phyloP scores from a whole-genome alignment of 352 stramenopile species.

The Globisporangium splendens region DNA sequence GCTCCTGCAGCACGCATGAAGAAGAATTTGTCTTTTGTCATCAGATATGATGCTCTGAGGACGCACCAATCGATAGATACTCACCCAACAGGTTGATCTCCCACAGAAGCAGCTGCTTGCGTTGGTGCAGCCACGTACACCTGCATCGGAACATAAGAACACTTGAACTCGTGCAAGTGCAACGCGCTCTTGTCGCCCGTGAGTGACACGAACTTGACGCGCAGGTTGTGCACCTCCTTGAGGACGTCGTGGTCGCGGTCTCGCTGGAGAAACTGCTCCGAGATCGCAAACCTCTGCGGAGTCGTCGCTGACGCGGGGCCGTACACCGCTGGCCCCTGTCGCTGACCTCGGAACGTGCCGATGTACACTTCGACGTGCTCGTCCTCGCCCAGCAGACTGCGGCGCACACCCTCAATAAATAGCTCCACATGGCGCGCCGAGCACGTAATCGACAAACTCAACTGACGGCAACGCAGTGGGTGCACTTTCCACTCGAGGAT shows the following conservation, averaged over 20 bases:
- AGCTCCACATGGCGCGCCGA: slow-evolving; percentile 75
- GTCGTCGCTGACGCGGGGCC: neutral
- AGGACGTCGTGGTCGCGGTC: slow-evolving; percentile 48
- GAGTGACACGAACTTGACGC: slow-evolving; percentile 74
- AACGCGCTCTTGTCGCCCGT: slow-evolving; percentile 49
- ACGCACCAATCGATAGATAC: too few relatives aligned
- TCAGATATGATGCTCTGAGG: too few relatives aligned
- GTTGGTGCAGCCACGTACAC: slow-evolving; percentile 13
- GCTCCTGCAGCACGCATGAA: neutral
- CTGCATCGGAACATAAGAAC: slow-evolving; percentile 31
- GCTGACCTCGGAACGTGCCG: slow-evolving; percentile 55
- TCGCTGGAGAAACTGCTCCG: slow-evolving; percentile 42
- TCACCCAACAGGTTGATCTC: neutral
- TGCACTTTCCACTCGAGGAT: slow-evolving; percentile 27
- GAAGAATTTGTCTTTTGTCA: too few relatives aligned
- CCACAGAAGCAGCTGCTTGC: slow-evolving; percentile 5
- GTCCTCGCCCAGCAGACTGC: slow-evolving; percentile 54
- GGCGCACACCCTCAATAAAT: slow-evolving; percentile 41
- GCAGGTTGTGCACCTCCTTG: slow-evolving; percentile 40
- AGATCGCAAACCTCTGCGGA: slow-evolving; percentile 36
- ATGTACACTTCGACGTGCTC: slow-evolving; percentile 68
- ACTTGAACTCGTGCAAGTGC: slow-evolving; percentile 36
- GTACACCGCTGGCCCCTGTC: neutral
- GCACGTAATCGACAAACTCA: slow-evolving; percentile 48
- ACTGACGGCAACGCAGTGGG: slow-evolving; percentile 38